phyloP scores from a whole-genome alignment of 1,284 basidiomycete species.

The Ceratorhiza oryzae-sativae region DNA sequence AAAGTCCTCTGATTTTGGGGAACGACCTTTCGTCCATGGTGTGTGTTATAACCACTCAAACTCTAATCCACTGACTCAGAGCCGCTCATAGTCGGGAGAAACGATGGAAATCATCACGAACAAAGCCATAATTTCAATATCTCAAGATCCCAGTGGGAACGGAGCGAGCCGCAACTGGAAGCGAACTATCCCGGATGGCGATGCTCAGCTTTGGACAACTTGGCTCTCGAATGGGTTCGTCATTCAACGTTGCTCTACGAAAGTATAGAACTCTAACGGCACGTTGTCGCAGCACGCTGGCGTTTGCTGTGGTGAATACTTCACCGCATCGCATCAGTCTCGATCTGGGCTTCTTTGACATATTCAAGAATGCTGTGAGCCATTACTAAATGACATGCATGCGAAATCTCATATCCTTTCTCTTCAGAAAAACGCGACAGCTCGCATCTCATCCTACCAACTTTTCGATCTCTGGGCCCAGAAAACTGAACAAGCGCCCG shows the following conservation, averaged over 20 bases:
- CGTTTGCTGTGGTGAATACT: constrained; percentile 54
- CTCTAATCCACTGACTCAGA: not conserved
- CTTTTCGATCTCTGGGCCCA: constrained; percentile 55
- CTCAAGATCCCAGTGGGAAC: constrained; percentile 35
- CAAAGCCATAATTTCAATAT: constrained; percentile 39
- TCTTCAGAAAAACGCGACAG: constrained; percentile 44
- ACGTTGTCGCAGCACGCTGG: constrained; percentile 36
- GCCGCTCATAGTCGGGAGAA: constrained; percentile 44
- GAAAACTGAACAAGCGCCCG: constrained; percentile 41
- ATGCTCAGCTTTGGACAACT: constrained; percentile 39
- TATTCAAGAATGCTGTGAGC: constrained; percentile 51
- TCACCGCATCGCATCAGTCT: constrained; percentile 49
- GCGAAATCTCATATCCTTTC: no score
- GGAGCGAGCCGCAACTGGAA: constrained; percentile 41
- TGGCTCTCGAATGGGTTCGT: constrained; percentile 37
- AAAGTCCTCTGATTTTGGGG: constrained; percentile 56
- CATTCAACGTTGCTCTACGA: not conserved
- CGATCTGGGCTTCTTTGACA: constrained; percentile 50
- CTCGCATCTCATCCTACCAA: constrained; percentile 48
- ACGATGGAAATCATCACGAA: constrained; percentile 43
- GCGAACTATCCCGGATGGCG: constrained; percentile 27
- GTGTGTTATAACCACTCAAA: not conserved
- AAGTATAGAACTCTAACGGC: not conserved
- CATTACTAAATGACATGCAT: not conserved
- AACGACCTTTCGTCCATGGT: constrained; percentile 55